Evolutionary conservation across 1,139 yeast genomes (phyloP).

Genomic region (Kluyveromyces sp.): DNA sequence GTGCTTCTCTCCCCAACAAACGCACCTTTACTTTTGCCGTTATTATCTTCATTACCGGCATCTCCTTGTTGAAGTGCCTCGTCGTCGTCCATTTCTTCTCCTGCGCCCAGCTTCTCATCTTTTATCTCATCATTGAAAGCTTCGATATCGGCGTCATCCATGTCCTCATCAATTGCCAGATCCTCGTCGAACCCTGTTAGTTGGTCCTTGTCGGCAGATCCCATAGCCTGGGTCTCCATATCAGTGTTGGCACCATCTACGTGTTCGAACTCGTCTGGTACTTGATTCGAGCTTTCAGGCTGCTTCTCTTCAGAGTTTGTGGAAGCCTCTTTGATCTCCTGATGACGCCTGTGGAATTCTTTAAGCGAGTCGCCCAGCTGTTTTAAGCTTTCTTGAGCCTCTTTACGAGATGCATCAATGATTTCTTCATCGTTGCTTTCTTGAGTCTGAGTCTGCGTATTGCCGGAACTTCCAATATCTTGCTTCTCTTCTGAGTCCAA

Average conservation of each 20-base stretch:
- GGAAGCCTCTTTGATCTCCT: constrained; percentile 69
- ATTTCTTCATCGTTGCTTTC: constrained; percentile 30
- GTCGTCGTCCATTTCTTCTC: constrained; percentile 20
- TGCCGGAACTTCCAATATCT: constrained; percentile 63
- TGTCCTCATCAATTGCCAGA: constrained; percentile 76
- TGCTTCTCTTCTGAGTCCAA: constrained; percentile 56
- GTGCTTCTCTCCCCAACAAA: constrained; percentile 44
- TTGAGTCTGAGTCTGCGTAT: constrained; percentile 47
- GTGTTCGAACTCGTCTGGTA: constrained; percentile 89
- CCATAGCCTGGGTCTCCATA: constrained; percentile 82
- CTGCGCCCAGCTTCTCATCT: constrained; percentile 30
- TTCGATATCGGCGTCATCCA: constrained; percentile 32
- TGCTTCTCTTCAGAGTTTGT: constrained; percentile 38
- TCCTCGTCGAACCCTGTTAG: constrained; percentile 72
- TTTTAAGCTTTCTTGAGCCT: constrained; percentile 74
- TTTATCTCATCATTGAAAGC: constrained; percentile 44
- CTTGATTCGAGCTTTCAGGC: constrained; percentile 51
- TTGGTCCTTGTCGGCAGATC: constrained; percentile 80
- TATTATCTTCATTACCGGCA: constrained; percentile 37
- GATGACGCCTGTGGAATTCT: constrained; percentile 85
- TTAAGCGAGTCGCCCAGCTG: constrained; percentile 86
- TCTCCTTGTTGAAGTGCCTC: constrained; percentile 18
- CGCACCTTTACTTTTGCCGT: constrained; percentile 49
- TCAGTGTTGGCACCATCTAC: constrained; percentile 76
- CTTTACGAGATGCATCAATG: constrained; percentile 61